Percentiles rank a stretch among this genome's conserved stretches.
Evolutionary conservation across 1,284 basidiomycete genomes (phyloP).

Genomic region (Lentinula novae-zelandiae): DNA sequence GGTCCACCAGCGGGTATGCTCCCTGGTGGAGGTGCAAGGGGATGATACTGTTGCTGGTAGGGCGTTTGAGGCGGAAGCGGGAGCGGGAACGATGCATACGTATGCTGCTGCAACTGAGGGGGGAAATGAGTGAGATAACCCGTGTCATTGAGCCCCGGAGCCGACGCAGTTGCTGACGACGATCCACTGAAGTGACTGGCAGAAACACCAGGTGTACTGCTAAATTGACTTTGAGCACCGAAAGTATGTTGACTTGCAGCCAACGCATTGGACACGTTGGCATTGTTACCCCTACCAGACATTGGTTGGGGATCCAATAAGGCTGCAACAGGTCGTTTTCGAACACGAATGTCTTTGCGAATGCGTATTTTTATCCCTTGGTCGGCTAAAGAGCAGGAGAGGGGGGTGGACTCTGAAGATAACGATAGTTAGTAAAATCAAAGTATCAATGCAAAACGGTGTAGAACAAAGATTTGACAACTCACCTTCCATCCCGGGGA

Average conservation of each 20-base stretch:
- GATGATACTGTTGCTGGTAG: slow-evolving; percentile 5
- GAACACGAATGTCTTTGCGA: slow-evolving; percentile 80
- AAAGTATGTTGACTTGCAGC: neutral
- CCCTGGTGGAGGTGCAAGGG: slow-evolving; percentile 11
- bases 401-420: slow-evolving; percentile 72
- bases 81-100: slow-evolving; percentile 3
- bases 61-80: neutral
- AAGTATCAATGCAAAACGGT: neutral
- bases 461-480: neutral
- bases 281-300: neutral
- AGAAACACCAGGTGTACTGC: neutral
- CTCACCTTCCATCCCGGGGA: slow-evolving; percentile 88
- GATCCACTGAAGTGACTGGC: neutral
- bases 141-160: neutral
- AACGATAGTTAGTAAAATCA: slow-evolving; percentile 6
- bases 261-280: neutral
- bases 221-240: neutral
- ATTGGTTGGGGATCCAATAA: slow-evolving; percentile 3
- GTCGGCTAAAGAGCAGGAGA: slow-evolving; percentile 85
- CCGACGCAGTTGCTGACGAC: neutral
- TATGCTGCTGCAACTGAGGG: slow-evolving; percentile 1
- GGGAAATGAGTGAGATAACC: neutral
- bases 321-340: slow-evolving; percentile 54
- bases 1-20: slow-evolving; percentile 11
- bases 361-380: slow-evolving; percentile 94